Percentiles rank a stretch among this genome's conserved stretches.
Conservation (phyloP, 768 basidiomycete species). For the Sporobolomyces phaffii region DNA sequence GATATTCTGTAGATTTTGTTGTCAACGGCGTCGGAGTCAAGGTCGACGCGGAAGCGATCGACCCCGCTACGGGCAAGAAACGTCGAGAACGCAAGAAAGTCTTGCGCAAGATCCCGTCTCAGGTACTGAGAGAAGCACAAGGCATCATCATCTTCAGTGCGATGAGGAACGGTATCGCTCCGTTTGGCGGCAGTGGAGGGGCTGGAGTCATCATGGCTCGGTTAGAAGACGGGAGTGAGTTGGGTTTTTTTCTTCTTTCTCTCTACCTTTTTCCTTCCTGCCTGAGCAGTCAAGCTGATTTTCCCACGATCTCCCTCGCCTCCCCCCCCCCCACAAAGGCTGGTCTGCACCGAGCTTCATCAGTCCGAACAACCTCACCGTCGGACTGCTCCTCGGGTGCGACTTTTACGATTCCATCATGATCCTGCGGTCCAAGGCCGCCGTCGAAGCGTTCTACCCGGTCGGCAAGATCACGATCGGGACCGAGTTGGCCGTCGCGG, state of each 20-base stretch:
- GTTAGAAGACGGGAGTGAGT: constrained; percentile 30
- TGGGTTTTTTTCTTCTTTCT: neutral
- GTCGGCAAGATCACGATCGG: constrained; percentile 41
- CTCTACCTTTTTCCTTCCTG: too few species aligned
- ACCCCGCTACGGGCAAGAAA: constrained; percentile 16
- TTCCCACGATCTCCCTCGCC: too few species aligned
- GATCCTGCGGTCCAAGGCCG: constrained; percentile 35
- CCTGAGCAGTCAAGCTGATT: too few species aligned
- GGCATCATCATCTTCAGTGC: constrained; percentile 39
- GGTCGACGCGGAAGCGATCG: neutral
- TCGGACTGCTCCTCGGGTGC: constrained; percentile 39
- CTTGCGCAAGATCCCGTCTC: constrained; percentile 27
- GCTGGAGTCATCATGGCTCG: constrained; percentile 21
- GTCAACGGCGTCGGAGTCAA: constrained; percentile 28
- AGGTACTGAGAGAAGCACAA: constrained; percentile 24
- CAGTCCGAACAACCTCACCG: constrained; percentile 41
- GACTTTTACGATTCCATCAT: constrained; percentile 40
- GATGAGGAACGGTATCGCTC: constrained; percentile 36
- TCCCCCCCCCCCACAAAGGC: too few species aligned
- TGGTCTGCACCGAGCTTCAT: constrained; percentile 43
- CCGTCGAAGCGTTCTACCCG: constrained; percentile 40
- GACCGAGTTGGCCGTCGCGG: constrained; percentile 37
- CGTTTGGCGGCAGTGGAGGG: constrained; percentile 28
- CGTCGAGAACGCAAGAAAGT: constrained; percentile 26
- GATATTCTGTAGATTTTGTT: constrained; percentile 36